phyloP scores from a whole-genome alignment of 2,329 filamentous ascomycete species.

The Fusarium newnesense region DNA sequence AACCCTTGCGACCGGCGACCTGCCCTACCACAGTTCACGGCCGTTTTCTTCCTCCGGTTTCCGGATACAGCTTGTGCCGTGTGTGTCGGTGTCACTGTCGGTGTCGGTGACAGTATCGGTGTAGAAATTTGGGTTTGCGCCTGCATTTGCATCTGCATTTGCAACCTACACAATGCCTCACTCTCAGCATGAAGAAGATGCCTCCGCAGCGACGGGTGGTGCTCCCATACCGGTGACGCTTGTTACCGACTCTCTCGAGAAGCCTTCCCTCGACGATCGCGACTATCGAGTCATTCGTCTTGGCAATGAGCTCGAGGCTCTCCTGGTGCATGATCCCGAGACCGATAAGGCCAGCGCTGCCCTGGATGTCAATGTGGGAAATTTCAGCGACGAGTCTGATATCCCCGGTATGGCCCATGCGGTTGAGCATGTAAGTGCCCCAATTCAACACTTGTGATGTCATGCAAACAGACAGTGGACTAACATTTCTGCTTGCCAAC shows the following conservation, averaged over 20 bases:
- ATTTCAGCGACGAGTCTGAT: slow-evolving; percentile 89
- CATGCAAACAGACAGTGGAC: neutral
- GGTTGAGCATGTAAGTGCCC: slow-evolving; percentile 79
- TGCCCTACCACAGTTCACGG: slow-evolving; percentile 16
- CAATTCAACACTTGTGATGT: neutral
- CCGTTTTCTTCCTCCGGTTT: slow-evolving; percentile 22
- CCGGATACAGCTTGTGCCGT: slow-evolving; percentile 3
- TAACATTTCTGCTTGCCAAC: slow-evolving; percentile 15
- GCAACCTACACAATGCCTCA: slow-evolving; percentile 45
- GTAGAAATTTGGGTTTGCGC: slow-evolving; percentile 17
- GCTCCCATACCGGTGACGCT: slow-evolving; percentile 47
- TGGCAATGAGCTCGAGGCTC: slow-evolving; percentile 86
- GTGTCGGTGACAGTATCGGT: slow-evolving; percentile 24
- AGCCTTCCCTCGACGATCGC: slow-evolving; percentile 85
- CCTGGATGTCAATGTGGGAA: slow-evolving; percentile 95
- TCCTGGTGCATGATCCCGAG: slow-evolving; percentile 92
- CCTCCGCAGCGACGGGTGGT: slow-evolving; percentile 39
- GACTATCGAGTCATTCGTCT: slow-evolving; percentile 88
- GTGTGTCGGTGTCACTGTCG: slow-evolving; percentile 26
- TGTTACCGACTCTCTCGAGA: slow-evolving; percentile 79
- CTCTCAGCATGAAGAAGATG: slow-evolving; percentile 41
- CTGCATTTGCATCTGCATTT: slow-evolving; percentile 5
- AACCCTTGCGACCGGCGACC: slow-evolving; percentile 30
- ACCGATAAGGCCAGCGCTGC: slow-evolving; percentile 97
- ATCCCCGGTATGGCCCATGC: slow-evolving; percentile 97